These are phyloP conservation scores for Fraxinus pennsylvanica DNA, from an alignment of 257 asterid genomes.

Conservation along the genomic window DNA sequence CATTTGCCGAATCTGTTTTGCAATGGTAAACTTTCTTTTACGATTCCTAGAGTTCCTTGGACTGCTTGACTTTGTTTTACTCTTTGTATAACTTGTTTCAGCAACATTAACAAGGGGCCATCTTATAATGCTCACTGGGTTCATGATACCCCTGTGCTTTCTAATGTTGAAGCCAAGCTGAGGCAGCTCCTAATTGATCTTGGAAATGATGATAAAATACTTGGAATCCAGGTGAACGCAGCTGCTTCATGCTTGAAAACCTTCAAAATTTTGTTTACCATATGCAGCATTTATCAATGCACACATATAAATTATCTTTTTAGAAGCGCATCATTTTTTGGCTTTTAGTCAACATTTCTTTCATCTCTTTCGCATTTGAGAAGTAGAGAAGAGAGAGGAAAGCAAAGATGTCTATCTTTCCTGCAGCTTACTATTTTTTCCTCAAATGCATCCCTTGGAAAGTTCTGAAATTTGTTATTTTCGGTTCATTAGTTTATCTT, in stretches of 20 bases:
- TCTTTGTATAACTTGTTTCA: constrained; percentile 44
- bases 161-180: constrained; percentile 81
- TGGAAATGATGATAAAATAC: constrained; percentile 83
- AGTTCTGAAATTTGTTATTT: neutral
- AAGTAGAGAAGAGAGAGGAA: constrained; percentile 7
- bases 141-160: constrained; percentile 70
- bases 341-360: neutral
- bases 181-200: constrained; percentile 80
- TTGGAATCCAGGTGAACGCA: constrained; percentile 83
- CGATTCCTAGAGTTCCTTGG: constrained; percentile 17
- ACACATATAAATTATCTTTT: neutral
- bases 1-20: constrained; percentile 93
- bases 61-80: constrained; percentile 31
- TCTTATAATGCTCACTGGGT: constrained; percentile 68
- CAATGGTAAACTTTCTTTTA: constrained; percentile 55
- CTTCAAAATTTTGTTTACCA: neutral
- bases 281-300: constrained; percentile 1
- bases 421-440: neutral
- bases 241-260: constrained; percentile 21
- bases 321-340: neutral
- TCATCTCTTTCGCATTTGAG: constrained; percentile 4
- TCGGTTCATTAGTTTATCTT: constrained; percentile 4
- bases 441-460: neutral
- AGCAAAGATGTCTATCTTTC: neutral
- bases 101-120: constrained; percentile 75